Percentiles rank a stretch among this genome's conserved stretches.
Conservation (phyloP, 805 yeast species). For the Metschnikowia continentalis region DNA sequence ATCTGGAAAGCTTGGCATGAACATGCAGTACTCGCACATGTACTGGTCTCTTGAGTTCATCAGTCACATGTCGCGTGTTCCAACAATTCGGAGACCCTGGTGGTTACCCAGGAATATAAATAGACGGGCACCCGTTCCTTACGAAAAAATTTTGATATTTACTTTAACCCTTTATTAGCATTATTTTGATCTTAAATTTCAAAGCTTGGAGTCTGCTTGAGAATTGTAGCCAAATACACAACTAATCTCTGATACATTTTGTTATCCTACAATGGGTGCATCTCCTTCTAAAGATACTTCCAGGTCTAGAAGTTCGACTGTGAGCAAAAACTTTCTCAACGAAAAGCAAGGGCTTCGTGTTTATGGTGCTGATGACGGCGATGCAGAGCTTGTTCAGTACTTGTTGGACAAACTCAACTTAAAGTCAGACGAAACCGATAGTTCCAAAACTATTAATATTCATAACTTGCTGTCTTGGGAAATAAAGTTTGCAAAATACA, state of each 20-base stretch:
- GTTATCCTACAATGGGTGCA: not conserved
- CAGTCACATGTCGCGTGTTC: too few species aligned
- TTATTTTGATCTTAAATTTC: not conserved
- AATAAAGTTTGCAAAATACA: conserved; percentile 37
- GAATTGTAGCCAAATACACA: not conserved
- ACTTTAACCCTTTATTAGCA: not conserved
- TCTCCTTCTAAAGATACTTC: not conserved
- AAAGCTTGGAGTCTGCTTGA: too few species aligned
- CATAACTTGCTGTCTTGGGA: conserved; percentile 44
- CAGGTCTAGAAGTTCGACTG: not conserved
- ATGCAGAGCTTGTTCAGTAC: not conserved
- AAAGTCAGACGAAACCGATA: not conserved
- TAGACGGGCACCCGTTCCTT: not conserved
- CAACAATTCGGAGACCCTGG: conserved; percentile 1
- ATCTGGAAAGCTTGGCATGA: too few species aligned
- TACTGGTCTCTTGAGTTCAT: too few species aligned
- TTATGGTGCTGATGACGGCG: not conserved
- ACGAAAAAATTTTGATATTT: too few species aligned
- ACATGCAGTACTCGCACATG: too few species aligned
- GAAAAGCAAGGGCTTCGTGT: not conserved
- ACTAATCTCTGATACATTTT: too few species aligned
- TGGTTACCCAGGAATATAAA: conserved; percentile 2
- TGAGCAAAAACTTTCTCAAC: not conserved
- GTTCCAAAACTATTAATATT: conserved; percentile 9
- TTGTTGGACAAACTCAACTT: not conserved